Evolutionary conservation across 1,139 yeast species (phyloP).

Genomic region (Debaryomyces coudertii): DNA sequence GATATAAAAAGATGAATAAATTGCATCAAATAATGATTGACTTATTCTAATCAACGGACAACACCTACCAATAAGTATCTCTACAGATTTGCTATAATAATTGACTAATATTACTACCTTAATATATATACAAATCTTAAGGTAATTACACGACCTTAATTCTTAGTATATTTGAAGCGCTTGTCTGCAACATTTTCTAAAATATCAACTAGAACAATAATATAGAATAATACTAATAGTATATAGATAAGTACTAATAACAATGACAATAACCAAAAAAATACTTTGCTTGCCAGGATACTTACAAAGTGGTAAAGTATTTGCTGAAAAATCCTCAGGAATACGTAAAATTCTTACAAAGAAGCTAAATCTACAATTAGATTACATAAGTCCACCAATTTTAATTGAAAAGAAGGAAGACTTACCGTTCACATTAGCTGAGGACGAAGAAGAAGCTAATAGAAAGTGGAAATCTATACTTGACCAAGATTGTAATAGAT

Average conservation of each 20-base stretch:
- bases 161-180: too few relatives aligned
- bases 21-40: too few relatives aligned
- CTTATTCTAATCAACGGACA: too few relatives aligned
- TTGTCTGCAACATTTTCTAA: conserved; percentile 1
- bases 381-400: conserved; percentile 42
- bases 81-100: too few relatives aligned
- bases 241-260: not conserved
- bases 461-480: conserved; percentile 35
- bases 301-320: conserved; percentile 69
- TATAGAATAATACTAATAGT: not conserved
- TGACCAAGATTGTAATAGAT: conserved; percentile 54
- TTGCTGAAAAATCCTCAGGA: conserved; percentile 80
- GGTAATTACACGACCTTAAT: too few relatives aligned
- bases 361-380: conserved; percentile 53
- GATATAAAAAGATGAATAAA: too few relatives aligned
- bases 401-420: conserved; percentile 28
- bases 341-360: conserved; percentile 67
- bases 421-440: conserved; percentile 33
- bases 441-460: conserved; percentile 29
- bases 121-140: too few relatives aligned
- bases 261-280: conserved; percentile 15
- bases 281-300: conserved; percentile 47
- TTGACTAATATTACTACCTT: too few relatives aligned
- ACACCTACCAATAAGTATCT: too few relatives aligned
- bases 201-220: not conserved